phyloP scores from a whole-genome alignment of 2,329 filamentous ascomycete genomes.

The Cladosporium sp. region DNA sequence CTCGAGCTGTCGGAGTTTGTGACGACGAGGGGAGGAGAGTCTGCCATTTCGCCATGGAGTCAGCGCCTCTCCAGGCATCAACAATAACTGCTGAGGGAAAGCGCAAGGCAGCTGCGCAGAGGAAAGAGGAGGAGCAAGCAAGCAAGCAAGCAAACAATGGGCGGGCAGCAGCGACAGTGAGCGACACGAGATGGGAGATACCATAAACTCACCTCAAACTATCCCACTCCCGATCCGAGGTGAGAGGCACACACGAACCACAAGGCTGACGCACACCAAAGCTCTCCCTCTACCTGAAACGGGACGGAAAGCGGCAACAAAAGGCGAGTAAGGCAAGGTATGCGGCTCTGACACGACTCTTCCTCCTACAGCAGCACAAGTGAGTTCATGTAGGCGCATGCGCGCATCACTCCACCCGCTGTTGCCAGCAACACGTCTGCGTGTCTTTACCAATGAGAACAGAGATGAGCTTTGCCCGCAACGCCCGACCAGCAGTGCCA shows the following conservation, averaged over 20 bases:
- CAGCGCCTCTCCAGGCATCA: background rate
- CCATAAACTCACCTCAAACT: background rate
- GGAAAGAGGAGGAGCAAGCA: no score
- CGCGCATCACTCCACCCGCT: no score
- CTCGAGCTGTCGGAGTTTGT: background rate
- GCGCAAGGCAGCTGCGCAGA: background rate
- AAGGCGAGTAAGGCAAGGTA: no score
- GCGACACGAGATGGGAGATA: background rate
- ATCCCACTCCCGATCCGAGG: no score
- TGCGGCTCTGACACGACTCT: no score
- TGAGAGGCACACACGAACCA: no score
- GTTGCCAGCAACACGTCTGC: background rate
- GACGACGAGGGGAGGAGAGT: background rate
- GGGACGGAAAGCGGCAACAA: no score
- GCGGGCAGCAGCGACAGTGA: background rate
- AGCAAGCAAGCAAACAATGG: background rate
- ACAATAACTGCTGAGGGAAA: background rate
- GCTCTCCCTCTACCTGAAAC: no score
- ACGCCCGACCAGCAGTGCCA: background rate
- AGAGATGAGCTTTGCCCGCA: background rate
- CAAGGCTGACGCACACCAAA: no score
- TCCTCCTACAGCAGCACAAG: no score
- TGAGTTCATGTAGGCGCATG: no score
- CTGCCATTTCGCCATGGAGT: slow-evolving; percentile 6
- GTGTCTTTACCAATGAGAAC: background rate